Evolutionary conservation across 2,329 filamentous ascomycete genomes (phyloP).

Genomic region (Tolypocladium pustulatum): DNA sequence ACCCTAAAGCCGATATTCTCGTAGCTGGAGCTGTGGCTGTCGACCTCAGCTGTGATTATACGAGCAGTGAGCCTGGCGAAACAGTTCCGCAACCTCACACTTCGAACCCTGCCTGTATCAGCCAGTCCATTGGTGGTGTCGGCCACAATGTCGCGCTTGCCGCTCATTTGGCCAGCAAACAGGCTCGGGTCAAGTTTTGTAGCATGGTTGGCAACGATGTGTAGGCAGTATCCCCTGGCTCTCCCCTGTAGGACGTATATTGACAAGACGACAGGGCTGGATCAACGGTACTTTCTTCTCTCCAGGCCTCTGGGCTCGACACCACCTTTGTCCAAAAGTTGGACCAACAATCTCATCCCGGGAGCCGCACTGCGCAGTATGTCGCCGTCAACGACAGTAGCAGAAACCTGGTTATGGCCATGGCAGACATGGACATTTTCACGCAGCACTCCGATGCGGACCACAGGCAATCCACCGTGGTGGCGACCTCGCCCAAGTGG

Average conservation of each 20-base stretch:
- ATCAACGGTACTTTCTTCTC: slow-evolving; percentile 55
- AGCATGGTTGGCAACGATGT: slow-evolving; percentile 74
- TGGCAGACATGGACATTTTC: slow-evolving; percentile 92
- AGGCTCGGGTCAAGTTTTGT: slow-evolving; percentile 57
- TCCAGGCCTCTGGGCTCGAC: slow-evolving; percentile 55
- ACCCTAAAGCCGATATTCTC: slow-evolving; percentile 51
- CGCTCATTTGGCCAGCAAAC: slow-evolving; percentile 55
- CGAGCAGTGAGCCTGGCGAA: slow-evolving; percentile 14
- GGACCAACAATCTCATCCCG: slow-evolving; percentile 32
- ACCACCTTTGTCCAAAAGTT: slow-evolving; percentile 52
- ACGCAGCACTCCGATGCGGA: slow-evolving; percentile 40
- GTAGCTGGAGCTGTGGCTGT: slow-evolving; percentile 86
- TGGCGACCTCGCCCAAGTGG: slow-evolving; percentile 54
- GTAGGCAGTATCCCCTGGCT: slow-evolving; percentile 26
- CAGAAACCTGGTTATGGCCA: slow-evolving; percentile 79
- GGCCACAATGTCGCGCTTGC: slow-evolving; percentile 86
- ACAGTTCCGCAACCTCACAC: slow-evolving; percentile 52
- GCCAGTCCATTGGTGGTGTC: slow-evolving; percentile 79
- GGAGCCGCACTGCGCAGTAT: slow-evolving; percentile 75
- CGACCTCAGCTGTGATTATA: slow-evolving; percentile 76
- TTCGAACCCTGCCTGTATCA: slow-evolving; percentile 76
- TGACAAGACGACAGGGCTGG: slow-evolving; percentile 45
- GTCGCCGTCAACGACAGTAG: slow-evolving; percentile 76
- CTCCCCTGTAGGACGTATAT: background rate
- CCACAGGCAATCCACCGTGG: slow-evolving; percentile 51